phyloP scores from a whole-genome alignment of 2,329 filamentous ascomycete genomes.

The Paecilomyces variotii region DNA sequence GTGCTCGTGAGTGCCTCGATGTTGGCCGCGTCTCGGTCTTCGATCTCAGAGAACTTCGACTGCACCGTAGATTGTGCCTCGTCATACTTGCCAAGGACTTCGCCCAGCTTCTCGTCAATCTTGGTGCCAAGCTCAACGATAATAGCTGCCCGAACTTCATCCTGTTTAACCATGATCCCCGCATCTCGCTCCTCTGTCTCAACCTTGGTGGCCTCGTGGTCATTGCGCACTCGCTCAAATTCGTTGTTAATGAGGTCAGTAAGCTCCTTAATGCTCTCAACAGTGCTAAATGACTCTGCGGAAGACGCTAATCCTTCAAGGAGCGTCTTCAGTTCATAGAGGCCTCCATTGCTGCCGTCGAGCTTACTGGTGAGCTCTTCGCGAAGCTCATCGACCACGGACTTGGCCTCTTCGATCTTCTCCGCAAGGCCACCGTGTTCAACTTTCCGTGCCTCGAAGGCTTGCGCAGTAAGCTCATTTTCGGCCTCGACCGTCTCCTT shows the following conservation, averaged over 20 bases:
- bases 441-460: conserved; percentile 73
- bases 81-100: conserved; percentile 80
- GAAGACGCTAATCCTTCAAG: conserved; percentile 62
- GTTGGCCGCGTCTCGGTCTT: conserved; percentile 64
- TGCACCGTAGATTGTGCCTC: conserved; percentile 70
- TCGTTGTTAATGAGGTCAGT: conserved; percentile 71
- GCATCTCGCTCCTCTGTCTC: conserved; percentile 59
- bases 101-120: conserved; percentile 69
- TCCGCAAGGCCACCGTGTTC: conserved; percentile 74
- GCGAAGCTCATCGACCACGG: conserved; percentile 69
- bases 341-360: conserved; percentile 61
- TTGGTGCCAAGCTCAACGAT: conserved; percentile 48
- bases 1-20: conserved; percentile 66
- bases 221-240: conserved; percentile 76
- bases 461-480: conserved; percentile 65
- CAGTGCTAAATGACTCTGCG: conserved; percentile 37
- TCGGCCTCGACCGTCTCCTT: conserved; percentile 56
- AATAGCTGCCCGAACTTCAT: conserved; percentile 49
- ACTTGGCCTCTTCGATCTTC: conserved; percentile 70
- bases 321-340: conserved; percentile 50
- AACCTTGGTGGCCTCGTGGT: conserved; percentile 72
- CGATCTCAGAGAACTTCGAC: conserved; percentile 63
- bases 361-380: conserved; percentile 68
- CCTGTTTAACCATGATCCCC: conserved; percentile 50
- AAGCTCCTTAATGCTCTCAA: conserved; percentile 61